phyloP scores from a whole-genome alignment of 768 basidiomycete genomes.

The Thelephora ganbajun region DNA sequence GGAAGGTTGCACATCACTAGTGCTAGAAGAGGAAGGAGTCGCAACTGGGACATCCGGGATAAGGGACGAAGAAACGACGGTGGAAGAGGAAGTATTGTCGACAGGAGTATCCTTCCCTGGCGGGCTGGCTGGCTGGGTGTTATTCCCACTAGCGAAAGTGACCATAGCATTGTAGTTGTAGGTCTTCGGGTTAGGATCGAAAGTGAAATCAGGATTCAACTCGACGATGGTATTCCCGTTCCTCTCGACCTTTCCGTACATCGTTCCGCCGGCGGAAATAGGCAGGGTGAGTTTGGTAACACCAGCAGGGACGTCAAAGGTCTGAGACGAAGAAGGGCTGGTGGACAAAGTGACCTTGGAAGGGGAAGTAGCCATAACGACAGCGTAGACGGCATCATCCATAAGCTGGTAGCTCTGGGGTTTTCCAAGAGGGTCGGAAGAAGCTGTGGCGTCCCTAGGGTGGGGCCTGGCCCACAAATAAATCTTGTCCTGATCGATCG shows the following conservation, averaged over 20 bases:
- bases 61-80: too few relatives aligned
- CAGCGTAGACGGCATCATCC: conserved; percentile 53
- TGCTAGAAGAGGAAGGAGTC: too few relatives aligned
- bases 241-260: conserved; percentile 41
- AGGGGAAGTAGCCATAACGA: conserved; percentile 40
- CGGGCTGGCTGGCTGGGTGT: too few relatives aligned
- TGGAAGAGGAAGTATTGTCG: too few relatives aligned
- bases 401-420: conserved; percentile 41
- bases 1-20: too few relatives aligned
- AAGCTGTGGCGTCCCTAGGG: conserved; percentile 30
- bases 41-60: too few relatives aligned
- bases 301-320: conserved; percentile 29
- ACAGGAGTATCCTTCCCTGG: too few relatives aligned
- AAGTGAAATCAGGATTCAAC: conserved; percentile 32
- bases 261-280: conserved; percentile 36
- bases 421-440: conserved; percentile 28
- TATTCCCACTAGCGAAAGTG: conserved; percentile 12
- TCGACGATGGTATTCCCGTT: conserved; percentile 36
- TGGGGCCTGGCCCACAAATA: conserved; percentile 51
- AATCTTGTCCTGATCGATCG: conserved; percentile 33
- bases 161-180: conserved; percentile 58
- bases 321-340: conserved; percentile 24
- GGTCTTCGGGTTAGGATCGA: conserved; percentile 17
- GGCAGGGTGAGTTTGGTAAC: conserved; percentile 49
- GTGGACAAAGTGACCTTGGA: conserved; percentile 38